Evolutionary conservation across 2,329 filamentous ascomycete genomes (phyloP), one percentile per base, ranked within the genome.

Genomic region (Colletotrichum somersetense): DNA sequence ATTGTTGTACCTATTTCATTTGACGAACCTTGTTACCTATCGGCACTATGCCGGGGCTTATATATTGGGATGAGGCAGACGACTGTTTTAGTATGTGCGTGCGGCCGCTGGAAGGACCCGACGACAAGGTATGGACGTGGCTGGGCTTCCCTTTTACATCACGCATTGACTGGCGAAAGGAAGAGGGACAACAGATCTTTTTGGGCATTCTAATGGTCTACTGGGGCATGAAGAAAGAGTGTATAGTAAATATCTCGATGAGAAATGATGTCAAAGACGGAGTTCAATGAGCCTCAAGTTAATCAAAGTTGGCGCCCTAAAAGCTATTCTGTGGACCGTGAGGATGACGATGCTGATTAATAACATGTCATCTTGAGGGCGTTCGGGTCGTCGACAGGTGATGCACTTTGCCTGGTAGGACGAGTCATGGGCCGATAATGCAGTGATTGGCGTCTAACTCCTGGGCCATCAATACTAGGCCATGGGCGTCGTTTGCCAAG

Each of bases 51-150:
- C 30, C 53, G 59, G 48, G 69, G 38, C 59, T 46, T 70, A 59
- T 67, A 71, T 62, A 71, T 52, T 44, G 50, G 55, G 40, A 69
- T 14, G 35, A 58, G 65, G 38, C 53, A 59, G 58, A 55, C 26
- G 59, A 59, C 58, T 57, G 63, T 73, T 50, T 57, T 61, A 40
- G 48, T 38, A 66, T 63, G 68, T 74, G 44, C 61, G 65, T 67
- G 66, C 50, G 70, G 70, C 72, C 72, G 70, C 72, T 74, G 72
- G 72, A 62, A 66, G 72, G 70, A 74, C 70, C 61, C 61, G 62
- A 74, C 70, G 69, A 74, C 63, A 62, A 61, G 56, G 64, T 48
- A 71, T 66, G 66, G 67, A 50, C 67, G 40, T 52, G 48, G 59
- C 55, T 55, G 61, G 61, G 33, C 55, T 65, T 59, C 44, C 56